Percentiles rank a stretch among this genome's conserved stretches.
Conservation (phyloP, 352 stramenopile species). For the Globisporangium okanoganense region DNA sequence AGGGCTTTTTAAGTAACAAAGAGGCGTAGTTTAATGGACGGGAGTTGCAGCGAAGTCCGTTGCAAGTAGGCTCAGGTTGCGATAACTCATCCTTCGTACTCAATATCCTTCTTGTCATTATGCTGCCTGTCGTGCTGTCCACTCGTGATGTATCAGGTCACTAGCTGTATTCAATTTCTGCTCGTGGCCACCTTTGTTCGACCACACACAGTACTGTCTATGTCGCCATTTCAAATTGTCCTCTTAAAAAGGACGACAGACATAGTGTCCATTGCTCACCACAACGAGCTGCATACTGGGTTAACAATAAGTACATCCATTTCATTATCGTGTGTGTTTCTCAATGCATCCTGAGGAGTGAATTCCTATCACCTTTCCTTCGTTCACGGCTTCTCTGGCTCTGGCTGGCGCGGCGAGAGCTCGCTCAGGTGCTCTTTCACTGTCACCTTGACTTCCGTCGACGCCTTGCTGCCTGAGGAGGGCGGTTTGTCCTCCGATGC, state of each 20-base stretch:
- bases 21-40: no score
- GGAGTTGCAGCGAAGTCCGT: no score
- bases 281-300: no score
- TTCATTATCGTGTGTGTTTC: not conserved
- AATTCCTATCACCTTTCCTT: not conserved
- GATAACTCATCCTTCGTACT: not conserved
- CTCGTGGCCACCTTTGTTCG: not conserved
- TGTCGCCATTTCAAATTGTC: not conserved
- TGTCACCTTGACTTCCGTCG: not conserved
- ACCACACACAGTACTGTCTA: not conserved
- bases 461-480: not conserved
- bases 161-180: not conserved
- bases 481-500: not conserved
- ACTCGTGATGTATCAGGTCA: not conserved
- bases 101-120: not conserved
- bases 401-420: conserved; percentile 1
- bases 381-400: conserved; percentile 1
- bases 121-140: not conserved
- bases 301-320: no score
- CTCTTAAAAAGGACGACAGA: not conserved
- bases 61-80: not conserved
- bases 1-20: no score
- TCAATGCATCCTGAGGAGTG: not conserved
- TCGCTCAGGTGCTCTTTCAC: not conserved
- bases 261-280: not conserved